A percentile compares a stretch with the other conserved stretches of the same genome.
Conservation (phyloP, 2,329 filamentous ascomycete species). For the Fusarium sp. region DNA sequence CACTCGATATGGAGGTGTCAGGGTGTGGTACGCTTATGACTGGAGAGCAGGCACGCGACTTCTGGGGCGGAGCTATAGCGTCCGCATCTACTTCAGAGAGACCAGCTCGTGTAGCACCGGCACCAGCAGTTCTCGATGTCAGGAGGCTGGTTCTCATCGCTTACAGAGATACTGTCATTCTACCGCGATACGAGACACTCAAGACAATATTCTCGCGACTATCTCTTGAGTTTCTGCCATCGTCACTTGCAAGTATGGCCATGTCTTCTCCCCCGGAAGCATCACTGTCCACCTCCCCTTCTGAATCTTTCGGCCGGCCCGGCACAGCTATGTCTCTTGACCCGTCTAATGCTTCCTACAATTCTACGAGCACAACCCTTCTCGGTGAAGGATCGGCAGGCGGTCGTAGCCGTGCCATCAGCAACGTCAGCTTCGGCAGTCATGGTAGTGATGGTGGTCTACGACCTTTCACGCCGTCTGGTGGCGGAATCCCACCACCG, state of each 20-base stretch:
- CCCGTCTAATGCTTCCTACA: slow-evolving; percentile 80
- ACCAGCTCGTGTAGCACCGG: slow-evolving; percentile 58
- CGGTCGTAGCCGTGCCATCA: slow-evolving; percentile 82
- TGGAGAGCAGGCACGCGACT: slow-evolving; percentile 83
- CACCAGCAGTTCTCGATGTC: slow-evolving; percentile 77
- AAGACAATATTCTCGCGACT: slow-evolving; percentile 92
- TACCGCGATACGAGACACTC: slow-evolving; percentile 88
- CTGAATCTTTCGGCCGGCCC: slow-evolving; percentile 67
- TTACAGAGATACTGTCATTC: slow-evolving; percentile 88
- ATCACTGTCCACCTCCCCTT: slow-evolving; percentile 64
- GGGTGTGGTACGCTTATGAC: slow-evolving; percentile 85
- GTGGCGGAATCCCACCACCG: slow-evolving; percentile 35
- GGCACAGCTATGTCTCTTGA: slow-evolving; percentile 82
- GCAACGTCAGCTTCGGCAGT: slow-evolving; percentile 79
- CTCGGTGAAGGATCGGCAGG: slow-evolving; percentile 72
- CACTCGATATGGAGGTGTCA: slow-evolving; percentile 91
- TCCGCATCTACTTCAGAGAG: slow-evolving; percentile 49
- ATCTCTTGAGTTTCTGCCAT: slow-evolving; percentile 80
- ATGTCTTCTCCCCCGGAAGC: slow-evolving; percentile 66
- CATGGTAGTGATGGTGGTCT: slow-evolving; percentile 60
- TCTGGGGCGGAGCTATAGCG: slow-evolving; percentile 81
- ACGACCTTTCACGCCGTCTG: slow-evolving; percentile 64
- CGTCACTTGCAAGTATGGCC: slow-evolving; percentile 63
- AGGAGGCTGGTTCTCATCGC: slow-evolving; percentile 88
- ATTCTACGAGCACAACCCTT: slow-evolving; percentile 81